phyloP scores from a whole-genome alignment of 2,329 filamentous ascomycete species.

The Aspergillus latus region DNA sequence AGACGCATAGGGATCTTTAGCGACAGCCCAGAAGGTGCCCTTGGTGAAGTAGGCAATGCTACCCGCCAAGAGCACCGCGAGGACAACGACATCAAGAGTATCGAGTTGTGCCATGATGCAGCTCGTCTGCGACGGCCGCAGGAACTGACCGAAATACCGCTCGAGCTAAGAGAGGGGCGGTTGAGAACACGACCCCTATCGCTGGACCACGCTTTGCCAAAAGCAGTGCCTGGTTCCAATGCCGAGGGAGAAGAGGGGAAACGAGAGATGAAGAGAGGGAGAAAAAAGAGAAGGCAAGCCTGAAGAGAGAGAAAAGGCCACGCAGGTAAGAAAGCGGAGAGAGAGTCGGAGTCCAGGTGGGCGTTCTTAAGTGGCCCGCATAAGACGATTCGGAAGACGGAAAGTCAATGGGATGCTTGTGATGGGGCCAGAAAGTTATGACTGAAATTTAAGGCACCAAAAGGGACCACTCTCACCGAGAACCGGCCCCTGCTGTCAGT shows the following conservation, averaged over 20 bases:
- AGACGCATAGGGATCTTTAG: conserved; percentile 83
- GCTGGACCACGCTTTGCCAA: conserved; percentile 9
- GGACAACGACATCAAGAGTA: conserved; percentile 90
- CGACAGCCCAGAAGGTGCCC: conserved; percentile 79
- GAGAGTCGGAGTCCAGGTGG: conserved; percentile 14
- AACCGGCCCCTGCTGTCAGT: neutral
- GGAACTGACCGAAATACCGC: neutral
- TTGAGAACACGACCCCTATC: conserved; percentile 14
- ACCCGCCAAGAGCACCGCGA: conserved; percentile 77
- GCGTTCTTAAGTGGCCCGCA: conserved; percentile 18
- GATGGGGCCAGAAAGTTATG: conserved; percentile 2
- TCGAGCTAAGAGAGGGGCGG: conserved; percentile 9
- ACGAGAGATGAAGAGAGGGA: conserved; percentile 5
- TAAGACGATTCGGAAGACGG: conserved; percentile 20
- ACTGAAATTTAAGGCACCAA: conserved; percentile 6
- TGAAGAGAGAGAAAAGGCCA: conserved; percentile 7
- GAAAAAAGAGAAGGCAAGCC: conserved; percentile 7
- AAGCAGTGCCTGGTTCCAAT: neutral
- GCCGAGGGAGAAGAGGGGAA: conserved; percentile 2
- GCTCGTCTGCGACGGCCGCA: conserved; percentile 3
- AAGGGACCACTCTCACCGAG: conserved; percentile 1
- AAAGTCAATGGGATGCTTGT: conserved; percentile 12
- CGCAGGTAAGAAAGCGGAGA: conserved; percentile 13
- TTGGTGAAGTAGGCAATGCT: conserved; percentile 97
- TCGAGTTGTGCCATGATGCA: conserved; percentile 85